Evolutionary conservation across 208 protist genomes (phyloP).

Genomic region (Leishmania arabica): DNA sequence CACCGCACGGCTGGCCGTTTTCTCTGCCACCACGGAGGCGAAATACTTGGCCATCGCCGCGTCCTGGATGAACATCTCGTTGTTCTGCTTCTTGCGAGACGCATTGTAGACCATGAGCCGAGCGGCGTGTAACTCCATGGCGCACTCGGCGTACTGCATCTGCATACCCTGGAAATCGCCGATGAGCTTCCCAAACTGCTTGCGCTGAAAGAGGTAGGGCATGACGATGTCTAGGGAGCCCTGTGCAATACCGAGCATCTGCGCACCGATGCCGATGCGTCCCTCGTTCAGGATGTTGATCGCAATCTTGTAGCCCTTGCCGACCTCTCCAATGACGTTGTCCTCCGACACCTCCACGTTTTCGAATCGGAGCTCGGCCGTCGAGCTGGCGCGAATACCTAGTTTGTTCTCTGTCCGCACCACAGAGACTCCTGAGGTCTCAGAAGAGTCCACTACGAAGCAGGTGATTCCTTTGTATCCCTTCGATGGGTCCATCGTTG

Average conservation of each 20-base stretch:
- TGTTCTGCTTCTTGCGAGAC: slow-evolving; percentile 87
- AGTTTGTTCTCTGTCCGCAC: slow-evolving; percentile 96
- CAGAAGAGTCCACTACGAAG: slow-evolving; percentile 92
- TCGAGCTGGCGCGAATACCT: slow-evolving; percentile 95
- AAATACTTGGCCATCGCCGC: slow-evolving; percentile 97
- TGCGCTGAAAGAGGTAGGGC: slow-evolving; percentile 89
- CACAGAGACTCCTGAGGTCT: slow-evolving; percentile 87
- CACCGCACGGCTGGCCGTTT: slow-evolving; percentile 83
- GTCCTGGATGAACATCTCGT: slow-evolving; percentile 89
- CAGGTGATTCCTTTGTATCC: slow-evolving; percentile 96
- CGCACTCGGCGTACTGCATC: slow-evolving; percentile 89
- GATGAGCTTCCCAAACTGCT: slow-evolving; percentile 92
- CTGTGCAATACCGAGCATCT: slow-evolving; percentile 94
- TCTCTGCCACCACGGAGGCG: slow-evolving; percentile 83
- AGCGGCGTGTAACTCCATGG: slow-evolving; percentile 76
- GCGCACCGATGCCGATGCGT: slow-evolving; percentile 94
- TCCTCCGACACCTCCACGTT: slow-evolving; percentile 82
- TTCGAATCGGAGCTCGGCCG: slow-evolving; percentile 93
- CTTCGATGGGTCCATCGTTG: slow-evolving; percentile 85
- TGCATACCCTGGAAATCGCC: slow-evolving; percentile 96
- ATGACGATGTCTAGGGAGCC: slow-evolving; percentile 76
- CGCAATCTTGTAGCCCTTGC: slow-evolving; percentile 95
- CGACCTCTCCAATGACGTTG: slow-evolving; percentile 84
- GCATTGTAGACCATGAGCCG: slow-evolving; percentile 93
- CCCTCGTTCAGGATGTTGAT: slow-evolving; percentile 96